Base-by-base conservation (phyloP, 2,329 filamentous ascomycete genomes). In the Plenodomus lindquistii region DNA sequence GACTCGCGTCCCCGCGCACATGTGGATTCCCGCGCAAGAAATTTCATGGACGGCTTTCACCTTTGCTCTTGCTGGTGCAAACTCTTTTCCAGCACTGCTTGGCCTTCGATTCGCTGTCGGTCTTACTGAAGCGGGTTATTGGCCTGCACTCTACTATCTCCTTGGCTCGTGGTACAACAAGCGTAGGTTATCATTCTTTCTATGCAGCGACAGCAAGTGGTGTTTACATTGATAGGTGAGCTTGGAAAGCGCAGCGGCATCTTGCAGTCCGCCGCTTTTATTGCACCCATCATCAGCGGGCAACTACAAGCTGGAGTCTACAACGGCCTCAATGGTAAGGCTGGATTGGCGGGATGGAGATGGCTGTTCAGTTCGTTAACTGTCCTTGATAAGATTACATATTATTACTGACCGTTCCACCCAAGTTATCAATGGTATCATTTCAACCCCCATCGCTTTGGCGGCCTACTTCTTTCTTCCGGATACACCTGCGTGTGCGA, bases 261-360 rank as follows among this genome's bases (percentile, higher is more conserved):
- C 22, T 46, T 59, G 2, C 56, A 59, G 10, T 52, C 56, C 7
- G 52, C 48, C 5, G 54, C 51, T 2, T 53, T 48, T 1, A 57
- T 57, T 16, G 56, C 56, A 10, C 46, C 46, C 2, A 58, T 57
- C 21, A 53, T 58, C 36, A 54, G 49, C 13, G 75, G 76, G 4
- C 78, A 75, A 42, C 70, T 80, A 50, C 71, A 79, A 61, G 76
- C 77, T 4, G 81, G 80, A 1, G 82, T 80, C 52, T 78, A 82
- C 62, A 72, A 74, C 19, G 79, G 80, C 4, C 74, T 83, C 57
- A 82, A 83, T 62, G 83, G 82, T 66, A 82, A 81, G 58, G 80
- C 82, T 56, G 80, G 78, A 16, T 79, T 68, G n/a, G 44, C n/a
- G n/a, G n/a, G n/a, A n/a, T n/a, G n/a, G 68, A 54, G 56, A 44